A percentile compares a stretch with the other conserved stretches of the same genome.
Evolutionary conservation across 179 eudicot genomes (phyloP).

Genomic region (Corrigiola litoralis): DNA sequence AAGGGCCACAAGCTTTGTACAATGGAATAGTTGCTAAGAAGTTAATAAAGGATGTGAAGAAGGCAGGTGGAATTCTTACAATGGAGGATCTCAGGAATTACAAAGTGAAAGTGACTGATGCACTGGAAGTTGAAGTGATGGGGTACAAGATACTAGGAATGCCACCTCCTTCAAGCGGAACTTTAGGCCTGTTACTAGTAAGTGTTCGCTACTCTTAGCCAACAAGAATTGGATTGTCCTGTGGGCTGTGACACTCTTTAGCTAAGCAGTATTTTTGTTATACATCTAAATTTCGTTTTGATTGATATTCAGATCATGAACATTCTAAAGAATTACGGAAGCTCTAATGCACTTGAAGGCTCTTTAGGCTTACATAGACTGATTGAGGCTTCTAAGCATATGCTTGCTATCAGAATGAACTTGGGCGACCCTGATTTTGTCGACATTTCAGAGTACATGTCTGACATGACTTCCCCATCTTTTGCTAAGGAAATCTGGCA

Average conservation of each 20-base stretch:
- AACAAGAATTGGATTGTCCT: no score
- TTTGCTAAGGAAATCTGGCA: slow-evolving; percentile 58
- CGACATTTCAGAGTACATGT: slow-evolving; percentile 38
- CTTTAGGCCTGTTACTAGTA: slow-evolving; percentile 74
- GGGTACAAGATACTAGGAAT: slow-evolving; percentile 76
- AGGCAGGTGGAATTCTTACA: slow-evolving; percentile 77
- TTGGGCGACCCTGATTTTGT: slow-evolving; percentile 86
- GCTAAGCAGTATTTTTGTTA: no score
- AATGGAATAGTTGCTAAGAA: slow-evolving; percentile 67
- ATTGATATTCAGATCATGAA: slow-evolving; percentile 52
- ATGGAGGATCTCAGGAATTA: slow-evolving; percentile 80
- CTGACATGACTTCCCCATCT: slow-evolving; percentile 73
- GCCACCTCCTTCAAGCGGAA: slow-evolving; percentile 98
- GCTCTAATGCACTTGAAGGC: slow-evolving; percentile 50
- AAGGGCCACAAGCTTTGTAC: slow-evolving; percentile 66
- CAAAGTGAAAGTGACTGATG: slow-evolving; percentile 51
- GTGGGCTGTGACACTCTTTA: no score
- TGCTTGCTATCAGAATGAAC: slow-evolving; percentile 85
- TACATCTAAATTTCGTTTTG: background rate
- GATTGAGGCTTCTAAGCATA: slow-evolving; percentile 82
- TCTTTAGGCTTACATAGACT: slow-evolving; percentile 77
- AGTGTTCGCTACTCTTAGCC: slow-evolving; percentile 6
- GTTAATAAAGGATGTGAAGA: slow-evolving; percentile 60
- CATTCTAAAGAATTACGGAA: slow-evolving; percentile 64
- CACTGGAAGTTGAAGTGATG: slow-evolving; percentile 59